Percentiles rank a stretch among this genome's conserved stretches.
Evolutionary conservation across 2,329 filamentous ascomycete species (phyloP).

Genomic region (Aspergillus uvarum): DNA sequence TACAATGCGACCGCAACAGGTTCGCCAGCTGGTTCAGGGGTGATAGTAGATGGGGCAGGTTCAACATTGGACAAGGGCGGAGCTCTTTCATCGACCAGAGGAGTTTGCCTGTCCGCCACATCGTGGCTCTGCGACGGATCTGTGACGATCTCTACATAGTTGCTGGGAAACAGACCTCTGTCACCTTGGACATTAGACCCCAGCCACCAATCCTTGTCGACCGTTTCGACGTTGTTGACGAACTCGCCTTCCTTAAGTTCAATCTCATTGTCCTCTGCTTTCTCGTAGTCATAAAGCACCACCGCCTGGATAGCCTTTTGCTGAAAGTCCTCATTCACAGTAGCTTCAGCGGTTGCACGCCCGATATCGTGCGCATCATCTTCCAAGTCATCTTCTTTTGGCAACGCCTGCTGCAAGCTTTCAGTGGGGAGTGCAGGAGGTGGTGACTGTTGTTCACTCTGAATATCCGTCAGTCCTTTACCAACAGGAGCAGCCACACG

Average conservation of each 20-base stretch:
- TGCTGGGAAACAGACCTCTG: conserved; percentile 89
- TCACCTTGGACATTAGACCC: conserved; percentile 84
- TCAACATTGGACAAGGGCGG: conserved; percentile 38
- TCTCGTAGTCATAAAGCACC: conserved; percentile 93
- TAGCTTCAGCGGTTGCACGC: conserved; percentile 60
- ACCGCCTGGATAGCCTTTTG: conserved; percentile 68
- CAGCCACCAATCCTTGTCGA: conserved; percentile 99
- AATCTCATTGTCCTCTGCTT: conserved; percentile 95
- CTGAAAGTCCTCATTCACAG: conserved; percentile 51
- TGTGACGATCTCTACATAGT: conserved; percentile 87
- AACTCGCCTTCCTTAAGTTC: conserved; percentile 85
- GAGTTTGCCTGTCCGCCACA: conserved; percentile 31
- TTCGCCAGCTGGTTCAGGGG: conserved; percentile 37
- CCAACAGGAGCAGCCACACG: conserved; percentile 82
- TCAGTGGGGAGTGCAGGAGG: conserved; percentile 58
- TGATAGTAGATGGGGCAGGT: conserved; percentile 27
- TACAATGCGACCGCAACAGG: conserved; percentile 82
- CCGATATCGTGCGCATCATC: conserved; percentile 60
- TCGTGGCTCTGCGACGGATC: conserved; percentile 46
- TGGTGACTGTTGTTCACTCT: conserved; percentile 43
- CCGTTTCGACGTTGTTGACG: conserved; percentile 91
- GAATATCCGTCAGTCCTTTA: conserved; percentile 53
- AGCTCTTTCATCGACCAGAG: conserved; percentile 30
- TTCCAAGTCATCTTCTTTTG: conserved; percentile 64
- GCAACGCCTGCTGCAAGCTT: conserved; percentile 62